These are phyloP conservation scores for Adenanthera pavonina DNA, from an alignment of 306 rosid species.

Conservation along the genomic window DNA sequence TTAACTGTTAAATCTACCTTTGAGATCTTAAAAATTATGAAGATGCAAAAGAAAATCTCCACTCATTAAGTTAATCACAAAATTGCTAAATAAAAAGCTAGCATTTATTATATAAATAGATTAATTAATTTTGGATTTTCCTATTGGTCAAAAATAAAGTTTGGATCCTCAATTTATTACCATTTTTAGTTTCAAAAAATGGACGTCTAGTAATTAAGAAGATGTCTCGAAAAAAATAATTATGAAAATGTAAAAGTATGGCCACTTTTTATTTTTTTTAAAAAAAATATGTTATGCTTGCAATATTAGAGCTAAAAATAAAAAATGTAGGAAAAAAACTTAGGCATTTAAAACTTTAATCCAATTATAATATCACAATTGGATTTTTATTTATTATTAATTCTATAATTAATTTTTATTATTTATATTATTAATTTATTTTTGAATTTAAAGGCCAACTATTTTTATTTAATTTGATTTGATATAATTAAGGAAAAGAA, in stretches of 20 bases:
- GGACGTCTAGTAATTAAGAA: background rate
- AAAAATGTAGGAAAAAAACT: too few species aligned
- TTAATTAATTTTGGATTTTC: background rate
- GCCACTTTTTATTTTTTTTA: background rate
- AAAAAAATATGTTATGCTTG: background rate
- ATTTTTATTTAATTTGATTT: too few species aligned
- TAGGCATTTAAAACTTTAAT: too few species aligned
- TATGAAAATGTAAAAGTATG: background rate
- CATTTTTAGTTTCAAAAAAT: background rate
- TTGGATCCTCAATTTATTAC: background rate
- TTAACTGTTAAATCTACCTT: background rate
- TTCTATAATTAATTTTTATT: too few species aligned
- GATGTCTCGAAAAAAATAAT: background rate
- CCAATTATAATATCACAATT: too few species aligned
- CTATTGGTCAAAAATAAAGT: background rate
- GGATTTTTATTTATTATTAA: too few species aligned
- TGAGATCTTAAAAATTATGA: background rate
- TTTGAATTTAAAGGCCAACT: too few species aligned
- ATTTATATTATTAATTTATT: too few species aligned
- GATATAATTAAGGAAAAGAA: too few species aligned
- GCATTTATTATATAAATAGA: background rate
- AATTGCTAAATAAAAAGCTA: background rate
- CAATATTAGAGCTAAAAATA: background rate
- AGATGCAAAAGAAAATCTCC: background rate
- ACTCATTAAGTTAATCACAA: background rate